phyloP scores from a whole-genome alignment of 306 rosid genomes.

The Betula pendula region DNA sequence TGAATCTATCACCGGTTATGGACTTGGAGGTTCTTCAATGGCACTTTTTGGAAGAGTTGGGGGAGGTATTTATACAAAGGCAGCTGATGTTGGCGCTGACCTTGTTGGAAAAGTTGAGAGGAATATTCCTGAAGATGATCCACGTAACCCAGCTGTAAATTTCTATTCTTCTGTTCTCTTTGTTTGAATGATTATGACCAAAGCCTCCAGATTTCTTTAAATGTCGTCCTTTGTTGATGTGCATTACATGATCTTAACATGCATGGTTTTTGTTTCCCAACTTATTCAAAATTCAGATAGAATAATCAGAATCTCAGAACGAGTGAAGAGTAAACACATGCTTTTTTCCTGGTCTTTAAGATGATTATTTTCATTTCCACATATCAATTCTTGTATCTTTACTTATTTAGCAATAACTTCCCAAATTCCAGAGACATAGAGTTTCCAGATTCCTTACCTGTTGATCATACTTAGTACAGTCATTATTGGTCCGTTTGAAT shows the following conservation, averaged over 20 bases:
- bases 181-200: background rate
- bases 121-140: slow-evolving; percentile 78
- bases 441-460: background rate
- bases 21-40: slow-evolving; percentile 81
- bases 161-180: slow-evolving; percentile 9
- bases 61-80: slow-evolving; percentile 77
- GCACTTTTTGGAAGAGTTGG: slow-evolving; percentile 80
- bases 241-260: slow-evolving; percentile 3
- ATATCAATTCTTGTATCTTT: background rate
- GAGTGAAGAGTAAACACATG: background rate
- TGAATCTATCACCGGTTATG: slow-evolving; percentile 71
- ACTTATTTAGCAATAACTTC: background rate
- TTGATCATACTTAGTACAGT: background rate
- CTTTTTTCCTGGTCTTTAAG: background rate
- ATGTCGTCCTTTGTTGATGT: background rate
- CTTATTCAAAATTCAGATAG: background rate
- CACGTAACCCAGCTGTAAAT: slow-evolving; percentile 66
- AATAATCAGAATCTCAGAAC: background rate
- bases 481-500: background rate
- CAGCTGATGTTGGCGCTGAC: slow-evolving; percentile 86
- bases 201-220: background rate
- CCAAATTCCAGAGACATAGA: background rate
- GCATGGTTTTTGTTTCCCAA: slow-evolving; percentile 2
- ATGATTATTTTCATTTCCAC: background rate
- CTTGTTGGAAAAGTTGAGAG: slow-evolving; percentile 67